These are phyloP conservation scores for Epichloe elymi DNA, from an alignment of 2,329 filamentous ascomycete genomes.

Conservation along the genomic window DNA sequence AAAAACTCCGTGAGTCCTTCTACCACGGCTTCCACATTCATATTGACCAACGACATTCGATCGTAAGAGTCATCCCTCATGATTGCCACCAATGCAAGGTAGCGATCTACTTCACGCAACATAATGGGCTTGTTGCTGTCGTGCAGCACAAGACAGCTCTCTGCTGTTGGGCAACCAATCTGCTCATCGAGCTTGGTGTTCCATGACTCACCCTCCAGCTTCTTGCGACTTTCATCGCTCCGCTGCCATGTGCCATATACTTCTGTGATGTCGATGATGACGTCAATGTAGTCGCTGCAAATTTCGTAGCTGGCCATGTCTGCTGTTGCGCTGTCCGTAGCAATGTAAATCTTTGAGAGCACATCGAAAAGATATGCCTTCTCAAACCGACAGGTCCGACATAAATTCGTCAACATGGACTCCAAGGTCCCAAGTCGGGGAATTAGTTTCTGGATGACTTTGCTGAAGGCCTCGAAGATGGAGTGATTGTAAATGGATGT, in stretches of 20 bases:
- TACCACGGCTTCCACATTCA: constrained; percentile 75
- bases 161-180: constrained; percentile 50
- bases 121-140: constrained; percentile 52
- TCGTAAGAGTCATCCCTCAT: constrained; percentile 78
- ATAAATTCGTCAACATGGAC: constrained; percentile 84
- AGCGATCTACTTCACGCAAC: constrained; percentile 57
- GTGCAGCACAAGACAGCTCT: constrained; percentile 55
- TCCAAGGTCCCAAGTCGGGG: constrained; percentile 87
- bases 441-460: constrained; percentile 95
- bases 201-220: constrained; percentile 47
- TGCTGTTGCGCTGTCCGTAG: constrained; percentile 82
- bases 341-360: constrained; percentile 96
- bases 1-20: constrained; percentile 71
- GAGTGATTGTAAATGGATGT: constrained; percentile 98
- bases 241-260: constrained; percentile 72
- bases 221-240: constrained; percentile 38
- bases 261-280: constrained; percentile 93
- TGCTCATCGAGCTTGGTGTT: constrained; percentile 51
- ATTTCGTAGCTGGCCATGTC: constrained; percentile 97
- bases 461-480: constrained; percentile 96
- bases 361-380: constrained; percentile 98
- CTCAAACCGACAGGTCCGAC: constrained; percentile 86
- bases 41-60: constrained; percentile 72
- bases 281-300: constrained; percentile 96
- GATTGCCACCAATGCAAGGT: constrained; percentile 70